Percentiles rank a stretch among this genome's conserved stretches.
Conservation (phyloP, 305 asterid genomes). For the Solanum aculeatissimum region DNA sequence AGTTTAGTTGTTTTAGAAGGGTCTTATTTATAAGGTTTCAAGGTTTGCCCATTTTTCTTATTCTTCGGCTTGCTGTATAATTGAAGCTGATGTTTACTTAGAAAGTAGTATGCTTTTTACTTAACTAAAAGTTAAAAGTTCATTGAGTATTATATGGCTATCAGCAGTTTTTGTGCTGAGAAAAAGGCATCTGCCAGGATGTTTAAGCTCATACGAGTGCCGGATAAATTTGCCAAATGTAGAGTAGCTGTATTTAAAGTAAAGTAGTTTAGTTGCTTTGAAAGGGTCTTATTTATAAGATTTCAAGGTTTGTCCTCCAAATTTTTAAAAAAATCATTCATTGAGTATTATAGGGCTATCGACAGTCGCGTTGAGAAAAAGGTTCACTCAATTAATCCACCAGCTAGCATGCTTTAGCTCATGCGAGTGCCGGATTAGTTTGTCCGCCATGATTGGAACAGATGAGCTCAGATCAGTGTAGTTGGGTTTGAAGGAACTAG, state of each 20-base stretch:
- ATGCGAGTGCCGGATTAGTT: no score
- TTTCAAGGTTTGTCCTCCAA: constrained; percentile 43
- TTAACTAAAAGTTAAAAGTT: not conserved
- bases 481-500: no score
- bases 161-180: not conserved
- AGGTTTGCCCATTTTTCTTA: not conserved
- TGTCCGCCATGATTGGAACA: not conserved
- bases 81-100: no score
- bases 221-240: not conserved
- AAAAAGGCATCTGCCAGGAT: not conserved
- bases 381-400: no score
- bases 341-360: not conserved
- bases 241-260: not conserved
- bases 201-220: not conserved
- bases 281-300: constrained; percentile 27
- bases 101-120: not conserved
- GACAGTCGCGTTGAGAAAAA: no score
- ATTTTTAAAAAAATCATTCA: not conserved
- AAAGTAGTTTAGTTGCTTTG: no score
- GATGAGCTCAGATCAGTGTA: no score
- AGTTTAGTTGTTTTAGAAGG: no score
- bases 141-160: not conserved
- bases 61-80: not conserved
- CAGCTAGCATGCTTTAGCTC: no score
- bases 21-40: no score